phyloP scores from a whole-genome alignment of 352 stramenopile genomes.

The Phytophthora pistaciae region DNA sequence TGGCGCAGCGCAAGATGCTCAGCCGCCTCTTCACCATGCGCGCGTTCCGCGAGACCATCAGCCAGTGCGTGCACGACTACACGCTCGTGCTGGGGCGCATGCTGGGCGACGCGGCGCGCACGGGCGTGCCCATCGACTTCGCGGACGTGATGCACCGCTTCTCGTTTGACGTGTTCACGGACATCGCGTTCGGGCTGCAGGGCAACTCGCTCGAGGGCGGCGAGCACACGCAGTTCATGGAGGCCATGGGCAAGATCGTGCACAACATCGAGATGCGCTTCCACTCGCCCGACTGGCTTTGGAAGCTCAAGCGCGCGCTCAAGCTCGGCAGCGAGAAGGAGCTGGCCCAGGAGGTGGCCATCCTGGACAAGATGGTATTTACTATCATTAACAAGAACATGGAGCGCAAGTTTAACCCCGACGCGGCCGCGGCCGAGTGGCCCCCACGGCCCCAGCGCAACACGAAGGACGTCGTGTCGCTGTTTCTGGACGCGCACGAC shows the following conservation, averaged over 20 bases:
- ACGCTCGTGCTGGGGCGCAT: constrained; percentile 35
- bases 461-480: constrained; percentile 53
- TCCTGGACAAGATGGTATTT: constrained; percentile 52
- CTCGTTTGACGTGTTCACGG: constrained; percentile 64
- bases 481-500: constrained; percentile 52
- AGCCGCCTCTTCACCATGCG: constrained; percentile 84
- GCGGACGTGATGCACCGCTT: constrained; percentile 56
- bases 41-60: constrained; percentile 48
- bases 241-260: constrained; percentile 47
- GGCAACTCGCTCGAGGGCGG: constrained; percentile 48
- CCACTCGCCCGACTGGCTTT: constrained; percentile 54
- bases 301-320: constrained; percentile 64
- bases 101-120: constrained; percentile 26
- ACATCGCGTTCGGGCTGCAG: constrained; percentile 64
- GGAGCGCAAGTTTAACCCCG: constrained; percentile 38
- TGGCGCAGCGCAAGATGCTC: constrained; percentile 69
- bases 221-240: constrained; percentile 58
- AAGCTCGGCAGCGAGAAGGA: constrained; percentile 50
- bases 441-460: constrained; percentile 12
- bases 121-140: constrained; percentile 34
- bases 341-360: constrained; percentile 36
- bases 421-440: constrained; percentile 21
- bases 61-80: constrained; percentile 49
- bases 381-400: constrained; percentile 61
- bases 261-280: constrained; percentile 54